Evolutionary conservation across 192 early-diverging fungal species (phyloP), one percentile per base, ranked within the genome.

Genomic region (Phycomyces blakesleeanus): DNA sequence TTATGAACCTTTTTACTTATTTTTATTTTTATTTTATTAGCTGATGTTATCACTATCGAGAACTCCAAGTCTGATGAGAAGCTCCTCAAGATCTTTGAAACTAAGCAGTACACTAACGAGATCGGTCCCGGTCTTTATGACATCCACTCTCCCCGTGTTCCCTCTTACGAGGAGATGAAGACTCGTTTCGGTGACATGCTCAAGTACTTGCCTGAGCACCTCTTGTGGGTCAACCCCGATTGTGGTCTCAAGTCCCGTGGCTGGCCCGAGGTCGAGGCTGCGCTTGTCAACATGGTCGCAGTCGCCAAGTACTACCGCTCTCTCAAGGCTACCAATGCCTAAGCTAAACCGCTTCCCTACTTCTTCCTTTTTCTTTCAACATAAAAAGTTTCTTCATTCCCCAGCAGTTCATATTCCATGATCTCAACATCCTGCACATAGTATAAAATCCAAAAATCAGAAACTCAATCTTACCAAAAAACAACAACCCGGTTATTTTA

Each of bases 71-170:
- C 93, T 39, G 96, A 98, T 76, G 84, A 93, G 73, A 97, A 97
- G 83, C 90, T 98, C 42, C 83, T 98, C 12, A 69, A 81, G 52
- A 91, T 91, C 50, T 96, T 98, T 72, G 88, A 91, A 63, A 69
- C 75, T 42, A 84, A 90, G 67, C 85, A 81, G 27, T 98, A 98
- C 80, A 76, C 83, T 16, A 92, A 93, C 53, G 94, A 88, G 61
- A 91, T 98, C 47, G 97, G 96, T 34, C 97, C 97, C 51, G 97
- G 97, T 73, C 83, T 97, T 51, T 98, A 94, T 79, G 97, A 98
- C 77, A 98, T 98, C 71, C 97, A 98, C 87, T 94, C 93, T 67
- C 95, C 94, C 47, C 92, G 97, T 80, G 93, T 98, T 18, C 93
- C 96, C 40, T 85, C 89, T 40, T 76, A 78, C 22, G 82, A 86